A percentile compares a stretch with the other conserved stretches of the same genome.
Conservation (phyloP, 1,284 basidiomycete species). For the Leucoagaricus sp. region DNA sequence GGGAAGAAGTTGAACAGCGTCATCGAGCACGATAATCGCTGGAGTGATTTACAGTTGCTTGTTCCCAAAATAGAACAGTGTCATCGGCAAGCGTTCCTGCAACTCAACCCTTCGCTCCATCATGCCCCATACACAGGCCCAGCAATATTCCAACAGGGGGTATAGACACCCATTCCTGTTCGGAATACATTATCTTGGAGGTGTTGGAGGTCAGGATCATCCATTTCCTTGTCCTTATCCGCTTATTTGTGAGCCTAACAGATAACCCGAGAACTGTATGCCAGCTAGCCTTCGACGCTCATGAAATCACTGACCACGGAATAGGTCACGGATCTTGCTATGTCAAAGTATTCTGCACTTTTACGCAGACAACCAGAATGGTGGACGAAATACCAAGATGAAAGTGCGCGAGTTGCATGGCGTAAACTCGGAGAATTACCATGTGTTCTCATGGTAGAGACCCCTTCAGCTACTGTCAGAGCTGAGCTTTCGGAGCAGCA, state of each 20-base stretch:
- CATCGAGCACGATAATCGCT: conserved; percentile 6
- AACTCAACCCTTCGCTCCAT: not conserved
- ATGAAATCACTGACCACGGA: not conserved
- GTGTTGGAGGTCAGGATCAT: conserved; percentile 37
- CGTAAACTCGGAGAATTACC: conserved; percentile 24
- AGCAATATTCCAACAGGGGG: conserved; percentile 1
- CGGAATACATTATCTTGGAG: conserved; percentile 40
- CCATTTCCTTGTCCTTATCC: not conserved
- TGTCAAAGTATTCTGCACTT: conserved; percentile 47
- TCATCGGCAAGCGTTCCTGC: not conserved
- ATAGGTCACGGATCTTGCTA: conserved; percentile 50
- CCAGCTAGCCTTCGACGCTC: not conserved
- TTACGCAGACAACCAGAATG: conserved; percentile 43
- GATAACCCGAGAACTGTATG: conserved; percentile 49
- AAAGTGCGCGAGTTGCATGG: conserved; percentile 23
- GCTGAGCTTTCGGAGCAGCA: conserved; percentile 43
- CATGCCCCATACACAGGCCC: conserved; percentile 1
- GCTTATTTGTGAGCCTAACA: conserved; percentile 16
- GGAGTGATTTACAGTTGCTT: not conserved
- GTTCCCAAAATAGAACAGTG: conserved; percentile 10
- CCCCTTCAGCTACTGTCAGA: conserved; percentile 32
- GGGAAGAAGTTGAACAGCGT: conserved; percentile 1
- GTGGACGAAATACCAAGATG: conserved; percentile 39
- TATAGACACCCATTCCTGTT: conserved; percentile 47
- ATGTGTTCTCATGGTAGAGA: conserved; percentile 33